Conservation (phyloP, 495 filamentous ascomycete genomes). For the Aspergillus incahuasiensis region DNA sequence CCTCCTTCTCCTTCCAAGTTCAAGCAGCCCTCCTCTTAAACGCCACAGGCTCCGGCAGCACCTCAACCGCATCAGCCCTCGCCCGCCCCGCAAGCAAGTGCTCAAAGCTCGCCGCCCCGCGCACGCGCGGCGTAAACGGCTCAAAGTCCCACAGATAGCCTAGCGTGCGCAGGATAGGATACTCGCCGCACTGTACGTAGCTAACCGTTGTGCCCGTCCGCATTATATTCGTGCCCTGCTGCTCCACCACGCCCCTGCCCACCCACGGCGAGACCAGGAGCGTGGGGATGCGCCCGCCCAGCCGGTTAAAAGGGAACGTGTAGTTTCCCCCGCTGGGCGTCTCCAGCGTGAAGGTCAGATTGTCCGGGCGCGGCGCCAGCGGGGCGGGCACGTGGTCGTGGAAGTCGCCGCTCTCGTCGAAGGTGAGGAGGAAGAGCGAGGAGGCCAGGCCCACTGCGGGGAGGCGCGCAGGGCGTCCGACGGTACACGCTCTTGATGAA, state of each 20-base stretch:
- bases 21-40: constrained; percentile 3
- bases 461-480: constrained; percentile 42
- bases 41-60: constrained; percentile 15
- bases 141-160: constrained; percentile 45
- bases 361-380: constrained; percentile 33
- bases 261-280: constrained; percentile 49
- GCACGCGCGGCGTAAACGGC: constrained; percentile 38
- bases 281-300: constrained; percentile 47
- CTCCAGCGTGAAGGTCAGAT: constrained; percentile 40
- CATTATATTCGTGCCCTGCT: constrained; percentile 33
- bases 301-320: constrained; percentile 44
- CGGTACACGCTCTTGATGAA: constrained; percentile 49
- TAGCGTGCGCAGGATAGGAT: constrained; percentile 37
- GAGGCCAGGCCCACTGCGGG: constrained; percentile 43
- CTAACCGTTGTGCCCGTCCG: constrained; percentile 19
- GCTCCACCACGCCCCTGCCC: constrained; percentile 40
- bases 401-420: constrained; percentile 49
- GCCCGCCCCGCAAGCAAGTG: constrained; percentile 28
- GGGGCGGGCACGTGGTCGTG: constrained; percentile 48
- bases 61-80: constrained; percentile 21
- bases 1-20: no score
- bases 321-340: constrained; percentile 37
- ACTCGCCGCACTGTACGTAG: constrained; percentile 37
- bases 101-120: constrained; percentile 36
- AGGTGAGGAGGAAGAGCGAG: constrained; percentile 47